Evolutionary conservation across 83 land plant genomes (phyloP).

Genomic region (Picea abies): DNA sequence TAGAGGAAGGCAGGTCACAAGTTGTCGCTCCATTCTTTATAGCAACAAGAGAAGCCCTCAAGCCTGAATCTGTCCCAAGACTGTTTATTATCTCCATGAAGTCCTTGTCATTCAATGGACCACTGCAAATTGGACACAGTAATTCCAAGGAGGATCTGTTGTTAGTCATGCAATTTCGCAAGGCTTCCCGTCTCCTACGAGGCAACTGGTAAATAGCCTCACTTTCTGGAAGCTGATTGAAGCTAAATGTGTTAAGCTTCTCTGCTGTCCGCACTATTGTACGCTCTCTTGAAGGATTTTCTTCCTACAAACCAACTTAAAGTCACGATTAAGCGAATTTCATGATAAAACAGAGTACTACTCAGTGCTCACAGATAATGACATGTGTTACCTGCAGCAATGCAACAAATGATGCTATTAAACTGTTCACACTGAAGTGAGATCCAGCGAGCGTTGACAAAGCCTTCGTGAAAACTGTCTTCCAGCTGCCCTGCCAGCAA

Average conservation of each 20-base stretch:
- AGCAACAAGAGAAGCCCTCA: slow-evolving; percentile 12
- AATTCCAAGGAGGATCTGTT: slow-evolving; percentile 39
- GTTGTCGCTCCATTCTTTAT: slow-evolving; percentile 12
- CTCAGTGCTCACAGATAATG: slow-evolving; percentile 1
- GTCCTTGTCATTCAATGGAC: slow-evolving; percentile 69
- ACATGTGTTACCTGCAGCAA: slow-evolving; percentile 57
- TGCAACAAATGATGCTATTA: slow-evolving; percentile 74
- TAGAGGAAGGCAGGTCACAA: neutral
- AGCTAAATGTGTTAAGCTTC: slow-evolving; percentile 84
- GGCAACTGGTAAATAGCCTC: slow-evolving; percentile 27
- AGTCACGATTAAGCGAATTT: neutral
- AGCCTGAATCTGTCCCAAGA: slow-evolving; percentile 9
- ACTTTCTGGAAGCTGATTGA: slow-evolving; percentile 56
- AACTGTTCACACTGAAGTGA: slow-evolving; percentile 65
- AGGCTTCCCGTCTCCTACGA: slow-evolving; percentile 46
- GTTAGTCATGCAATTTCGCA: slow-evolving; percentile 19
- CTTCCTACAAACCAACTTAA: slow-evolving; percentile 53
- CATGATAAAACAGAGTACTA: neutral
- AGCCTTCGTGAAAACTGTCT: slow-evolving; percentile 39
- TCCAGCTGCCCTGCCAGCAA: slow-evolving; percentile 59
- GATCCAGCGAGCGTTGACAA: slow-evolving; percentile 38
- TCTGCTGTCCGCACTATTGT: slow-evolving; percentile 94
- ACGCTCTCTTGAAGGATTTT: slow-evolving; percentile 88
- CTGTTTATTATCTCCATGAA: slow-evolving; percentile 11
- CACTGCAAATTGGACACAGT: slow-evolving; percentile 76